Base-by-base conservation (phyloP, 805 yeast species). In the Yarrowia osloensis region DNA sequence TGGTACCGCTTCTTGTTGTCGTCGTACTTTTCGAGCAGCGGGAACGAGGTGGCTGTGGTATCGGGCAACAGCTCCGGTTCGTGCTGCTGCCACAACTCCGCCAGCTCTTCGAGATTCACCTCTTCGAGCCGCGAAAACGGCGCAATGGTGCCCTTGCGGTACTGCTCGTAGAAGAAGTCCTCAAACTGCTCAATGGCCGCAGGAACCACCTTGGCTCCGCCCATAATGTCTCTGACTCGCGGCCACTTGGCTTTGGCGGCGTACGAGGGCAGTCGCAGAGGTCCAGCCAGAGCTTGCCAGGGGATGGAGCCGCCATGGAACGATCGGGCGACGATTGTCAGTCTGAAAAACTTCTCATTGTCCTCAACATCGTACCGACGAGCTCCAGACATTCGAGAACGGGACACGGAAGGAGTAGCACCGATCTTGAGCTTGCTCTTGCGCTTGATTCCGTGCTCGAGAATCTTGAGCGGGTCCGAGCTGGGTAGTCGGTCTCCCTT, bases 181-280 rank as follows among this genome's bases (percentile, higher is more conserved):
- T 90, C 94, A 88, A 95, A 93, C 13, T 81, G 81, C 54, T 81
- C 80, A 57, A 81, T 77, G 0, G 85, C 82, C 39, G 82, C 82
- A 49, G 82, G 83, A 49, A 89, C 79, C 0, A 87, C 89, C 62
- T 82, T 80, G 17, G 77, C 76, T 0, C 95, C 95, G 42, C 88
- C 84, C 82, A 69, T 83, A 81, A 71, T 80, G 72, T 85, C 83
- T 49, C 90, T 81, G 9, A 89, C 81, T 21, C 84, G 80, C 1
- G 88, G 85, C 97, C 97, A 93, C 68, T 84, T 86, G 62, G 85
- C 84, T 69, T 81, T 82, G 29, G 88, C 76, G 12, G 81, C 78
- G 9, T 81, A 84, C 1, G 83, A 77, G 4, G 63, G 63, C 37
- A 57, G 49, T 28, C 49, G 0, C 80, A 74, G 47, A 74, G 71